A percentile compares a stretch with the other conserved stretches of the same genome.
These are phyloP conservation scores for Dichotomopilus funicola DNA, from an alignment of 2,329 filamentous ascomycete genomes.

Conservation along the genomic window DNA sequence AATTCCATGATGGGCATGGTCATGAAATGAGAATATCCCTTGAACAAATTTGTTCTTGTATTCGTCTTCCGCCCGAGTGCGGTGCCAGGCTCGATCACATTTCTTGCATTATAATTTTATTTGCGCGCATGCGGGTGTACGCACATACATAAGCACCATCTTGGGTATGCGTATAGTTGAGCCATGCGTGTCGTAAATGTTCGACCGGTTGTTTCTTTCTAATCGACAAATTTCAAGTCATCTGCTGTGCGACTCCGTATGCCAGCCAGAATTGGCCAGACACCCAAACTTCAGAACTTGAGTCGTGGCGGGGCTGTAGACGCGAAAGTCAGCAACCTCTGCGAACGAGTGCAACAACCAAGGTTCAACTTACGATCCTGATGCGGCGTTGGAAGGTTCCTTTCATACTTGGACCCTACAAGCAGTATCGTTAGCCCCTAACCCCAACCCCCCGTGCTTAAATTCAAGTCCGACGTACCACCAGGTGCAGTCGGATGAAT, in stretches of 20 bases:
- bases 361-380: slow-evolving; percentile 63
- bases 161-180: no score
- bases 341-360: background rate
- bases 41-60: slow-evolving; percentile 28
- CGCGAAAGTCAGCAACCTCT: slow-evolving; percentile 18
- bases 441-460: no score
- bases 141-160: no score
- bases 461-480: slow-evolving; percentile 52
- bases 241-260: slow-evolving; percentile 15
- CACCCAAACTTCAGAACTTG: slow-evolving; percentile 34
- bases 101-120: no score
- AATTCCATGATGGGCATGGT: slow-evolving; percentile 53
- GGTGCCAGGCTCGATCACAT: no score
- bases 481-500: slow-evolving; percentile 83
- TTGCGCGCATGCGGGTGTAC: no score
- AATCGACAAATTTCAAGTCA: background rate
- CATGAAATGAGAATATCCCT: slow-evolving; percentile 55
- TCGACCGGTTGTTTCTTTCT: background rate
- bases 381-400: slow-evolving; percentile 76
- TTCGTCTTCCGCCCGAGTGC: no score
- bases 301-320: slow-evolving; percentile 44
- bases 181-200: no score
- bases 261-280: background rate
- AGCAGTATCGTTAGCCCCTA: slow-evolving; percentile 11
- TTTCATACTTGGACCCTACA: slow-evolving; percentile 88